phyloP scores from a whole-genome alignment of 441 rosid genomes.

The Mallotus japonicus region DNA sequence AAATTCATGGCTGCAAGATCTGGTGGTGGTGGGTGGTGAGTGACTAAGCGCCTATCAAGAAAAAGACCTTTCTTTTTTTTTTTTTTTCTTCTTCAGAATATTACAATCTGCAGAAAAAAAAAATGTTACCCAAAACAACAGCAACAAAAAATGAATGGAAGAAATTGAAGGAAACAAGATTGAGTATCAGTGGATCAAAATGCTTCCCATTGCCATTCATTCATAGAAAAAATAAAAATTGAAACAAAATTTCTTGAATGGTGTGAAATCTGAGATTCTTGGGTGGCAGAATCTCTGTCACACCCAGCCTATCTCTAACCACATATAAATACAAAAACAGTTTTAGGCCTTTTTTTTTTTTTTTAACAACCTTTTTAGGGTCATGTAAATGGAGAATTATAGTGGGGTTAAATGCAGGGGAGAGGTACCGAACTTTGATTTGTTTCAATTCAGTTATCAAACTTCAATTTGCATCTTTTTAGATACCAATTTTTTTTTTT shows the following conservation, averaged over 20 bases:
- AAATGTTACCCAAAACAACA: neutral
- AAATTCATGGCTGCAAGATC: constrained; percentile 11
- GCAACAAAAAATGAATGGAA: constrained; percentile 34
- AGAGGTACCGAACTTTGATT: too few relatives aligned
- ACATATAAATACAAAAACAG: neutral
- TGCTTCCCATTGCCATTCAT: constrained; percentile 18
- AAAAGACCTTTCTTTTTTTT: constrained; percentile 25
- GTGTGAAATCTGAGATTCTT: constrained; percentile 11
- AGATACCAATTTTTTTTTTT: too few relatives aligned
- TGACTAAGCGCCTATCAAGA: constrained; percentile 29
- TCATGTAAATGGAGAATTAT: too few relatives aligned
- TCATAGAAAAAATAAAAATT: neutral
- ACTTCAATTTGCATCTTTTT: too few relatives aligned
- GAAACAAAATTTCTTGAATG: neutral
- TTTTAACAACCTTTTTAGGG: too few relatives aligned
- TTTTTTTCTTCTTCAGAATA: neutral
- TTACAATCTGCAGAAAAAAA: constrained; percentile 7
- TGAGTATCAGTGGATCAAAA: constrained; percentile 48
- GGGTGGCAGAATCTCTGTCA: constrained; percentile 45
- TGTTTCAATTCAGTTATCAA: too few relatives aligned
- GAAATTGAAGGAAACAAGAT: constrained; percentile 35
- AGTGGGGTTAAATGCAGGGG: too few relatives aligned
- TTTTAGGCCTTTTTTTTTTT: neutral
- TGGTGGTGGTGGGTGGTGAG: constrained; percentile 25
- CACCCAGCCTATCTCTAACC: constrained; percentile 30